Conservation (phyloP, 345 rosid genomes). For the Citrus cavaleriei region DNA sequence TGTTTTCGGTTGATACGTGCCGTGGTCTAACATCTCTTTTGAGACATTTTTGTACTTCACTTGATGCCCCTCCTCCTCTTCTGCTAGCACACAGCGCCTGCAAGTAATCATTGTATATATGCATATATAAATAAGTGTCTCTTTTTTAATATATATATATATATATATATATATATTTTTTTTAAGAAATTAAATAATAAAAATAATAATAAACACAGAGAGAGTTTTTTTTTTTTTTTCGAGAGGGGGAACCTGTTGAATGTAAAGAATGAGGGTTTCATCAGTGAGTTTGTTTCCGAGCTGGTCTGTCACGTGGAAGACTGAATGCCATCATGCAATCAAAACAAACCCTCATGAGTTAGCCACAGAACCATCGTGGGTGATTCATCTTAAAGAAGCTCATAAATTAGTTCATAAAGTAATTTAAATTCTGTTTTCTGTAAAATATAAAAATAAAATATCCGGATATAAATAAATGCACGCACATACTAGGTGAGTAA, state of each 20-base stretch:
- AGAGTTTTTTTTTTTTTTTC: too few species aligned
- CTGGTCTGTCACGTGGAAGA: constrained; percentile 82
- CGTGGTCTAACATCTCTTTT: constrained; percentile 49
- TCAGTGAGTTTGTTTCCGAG: constrained; percentile 68
- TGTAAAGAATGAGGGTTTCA: constrained; percentile 53
- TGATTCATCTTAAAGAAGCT: constrained; percentile 20
- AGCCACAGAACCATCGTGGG: not conserved
- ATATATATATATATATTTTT: too few species aligned
- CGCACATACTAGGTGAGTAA: not conserved
- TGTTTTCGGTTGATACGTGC: constrained; percentile 59
- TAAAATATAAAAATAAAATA: too few species aligned
- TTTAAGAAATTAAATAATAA: too few species aligned
- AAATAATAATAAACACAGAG: too few species aligned
- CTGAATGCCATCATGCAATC: constrained; percentile 29
- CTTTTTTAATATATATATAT: too few species aligned
- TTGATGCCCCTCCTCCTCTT: constrained; percentile 41
- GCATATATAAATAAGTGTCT: too few species aligned
- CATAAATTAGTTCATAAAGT: constrained; percentile 12
- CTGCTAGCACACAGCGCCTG: constrained; percentile 69
- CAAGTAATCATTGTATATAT: not conserved
- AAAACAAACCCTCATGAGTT: constrained; percentile 8
- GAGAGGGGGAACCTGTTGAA: constrained; percentile 47
- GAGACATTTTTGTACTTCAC: constrained; percentile 38
- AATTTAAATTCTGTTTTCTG: not conserved
- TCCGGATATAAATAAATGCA: too few species aligned